phyloP scores from a whole-genome alignment of 2,329 filamentous ascomycete genomes.

The Claviceps capensis region DNA sequence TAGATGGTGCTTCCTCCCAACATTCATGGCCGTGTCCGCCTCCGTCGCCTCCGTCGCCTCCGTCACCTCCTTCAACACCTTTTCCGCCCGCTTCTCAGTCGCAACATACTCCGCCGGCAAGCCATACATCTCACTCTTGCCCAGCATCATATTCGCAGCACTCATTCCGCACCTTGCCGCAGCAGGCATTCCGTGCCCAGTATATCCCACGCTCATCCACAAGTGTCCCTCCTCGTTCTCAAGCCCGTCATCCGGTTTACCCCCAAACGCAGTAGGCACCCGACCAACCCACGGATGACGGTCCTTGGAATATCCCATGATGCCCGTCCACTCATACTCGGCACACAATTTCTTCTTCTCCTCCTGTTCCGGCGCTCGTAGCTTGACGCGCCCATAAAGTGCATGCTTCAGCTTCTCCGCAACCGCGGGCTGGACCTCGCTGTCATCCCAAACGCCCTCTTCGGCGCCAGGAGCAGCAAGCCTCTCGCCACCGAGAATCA shows the following conservation, averaged over 20 bases:
- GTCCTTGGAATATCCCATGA: conserved; percentile 65
- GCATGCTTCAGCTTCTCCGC: conserved; percentile 39
- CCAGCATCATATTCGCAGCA: conserved; percentile 45
- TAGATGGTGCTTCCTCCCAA: not conserved
- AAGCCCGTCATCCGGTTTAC: conserved; percentile 17
- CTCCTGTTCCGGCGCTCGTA: conserved; percentile 19
- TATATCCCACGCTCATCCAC: conserved; percentile 53
- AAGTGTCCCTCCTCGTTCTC: conserved; percentile 21
- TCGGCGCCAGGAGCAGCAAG: conserved; percentile 32
- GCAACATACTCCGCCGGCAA: conserved; percentile 30
- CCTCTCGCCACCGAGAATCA: conserved; percentile 61
- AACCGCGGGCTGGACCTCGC: conserved; percentile 39
- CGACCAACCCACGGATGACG: conserved; percentile 55
- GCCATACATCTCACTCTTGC: conserved; percentile 21
- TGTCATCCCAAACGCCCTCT: conserved; percentile 46
- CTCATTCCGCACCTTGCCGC: conserved; percentile 53
- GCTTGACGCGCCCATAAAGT: conserved; percentile 27
- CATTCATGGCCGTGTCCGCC: conserved; percentile 9
- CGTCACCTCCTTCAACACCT: conserved; percentile 5
- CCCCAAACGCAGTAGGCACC: conserved; percentile 40
- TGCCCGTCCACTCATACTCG: conserved; percentile 60
- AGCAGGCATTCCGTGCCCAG: conserved; percentile 66
- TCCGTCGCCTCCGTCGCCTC: conserved; percentile 8
- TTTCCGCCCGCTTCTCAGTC: conserved; percentile 18
- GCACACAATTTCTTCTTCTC: conserved; percentile 31